phyloP scores from a whole-genome alignment of 1,284 basidiomycete species.

The Puccinia hordei region DNA sequence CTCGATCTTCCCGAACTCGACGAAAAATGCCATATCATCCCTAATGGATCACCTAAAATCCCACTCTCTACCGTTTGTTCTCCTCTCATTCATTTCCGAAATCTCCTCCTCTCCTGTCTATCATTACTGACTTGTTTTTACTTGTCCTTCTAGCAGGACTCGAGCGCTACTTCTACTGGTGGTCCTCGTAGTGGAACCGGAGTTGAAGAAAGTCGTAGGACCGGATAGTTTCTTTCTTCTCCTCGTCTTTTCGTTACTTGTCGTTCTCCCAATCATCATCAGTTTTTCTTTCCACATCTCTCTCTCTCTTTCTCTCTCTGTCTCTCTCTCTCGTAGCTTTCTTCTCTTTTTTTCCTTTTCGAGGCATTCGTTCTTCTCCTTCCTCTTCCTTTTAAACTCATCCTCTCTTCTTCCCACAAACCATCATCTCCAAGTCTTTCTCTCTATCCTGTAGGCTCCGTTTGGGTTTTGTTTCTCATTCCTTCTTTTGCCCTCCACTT shows the following conservation, averaged over 20 bases:
- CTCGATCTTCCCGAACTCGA: neutral
- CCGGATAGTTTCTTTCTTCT: neutral
- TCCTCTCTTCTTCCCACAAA: neutral
- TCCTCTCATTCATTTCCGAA: neutral
- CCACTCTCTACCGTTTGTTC: neutral
- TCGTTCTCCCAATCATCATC: too few species aligned
- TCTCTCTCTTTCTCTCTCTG: too few species aligned
- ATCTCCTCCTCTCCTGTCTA: too few species aligned
- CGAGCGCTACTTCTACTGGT: conserved; percentile 7
- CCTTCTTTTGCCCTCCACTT: too few species aligned
- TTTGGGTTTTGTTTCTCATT: neutral
- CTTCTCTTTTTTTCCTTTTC: too few species aligned
- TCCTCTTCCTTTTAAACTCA: too few species aligned
- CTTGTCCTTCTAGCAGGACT: conserved; percentile 3
- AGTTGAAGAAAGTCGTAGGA: neutral
- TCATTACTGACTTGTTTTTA: too few species aligned
- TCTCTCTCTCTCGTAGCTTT: too few species aligned
- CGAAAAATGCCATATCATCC: neutral
- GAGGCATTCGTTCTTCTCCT: too few species aligned
- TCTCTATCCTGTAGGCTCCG: neutral
- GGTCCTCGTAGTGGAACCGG: conserved; percentile 4
- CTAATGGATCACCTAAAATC: neutral
- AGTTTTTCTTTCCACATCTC: too few species aligned
- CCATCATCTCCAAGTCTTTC: neutral
- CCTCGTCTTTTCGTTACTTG: neutral